These are phyloP conservation scores for Fusarium nelsonii DNA, from an alignment of 2,329 filamentous ascomycete genomes.

Conservation along the genomic window DNA sequence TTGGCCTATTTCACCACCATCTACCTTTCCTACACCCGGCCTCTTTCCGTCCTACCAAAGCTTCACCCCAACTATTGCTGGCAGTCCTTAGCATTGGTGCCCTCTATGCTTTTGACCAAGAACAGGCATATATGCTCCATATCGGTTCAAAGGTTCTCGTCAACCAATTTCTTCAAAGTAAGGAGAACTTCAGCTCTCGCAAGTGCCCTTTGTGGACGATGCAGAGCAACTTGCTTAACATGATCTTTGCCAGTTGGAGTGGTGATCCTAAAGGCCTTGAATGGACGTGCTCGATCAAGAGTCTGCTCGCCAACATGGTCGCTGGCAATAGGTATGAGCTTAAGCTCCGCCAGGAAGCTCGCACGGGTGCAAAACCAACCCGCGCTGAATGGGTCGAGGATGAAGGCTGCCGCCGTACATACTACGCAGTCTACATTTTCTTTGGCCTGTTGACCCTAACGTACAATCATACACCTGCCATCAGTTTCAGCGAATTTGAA, in stretches of 20 bases:
- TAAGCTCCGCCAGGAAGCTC: constrained; percentile 90
- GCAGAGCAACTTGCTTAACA: constrained; percentile 96
- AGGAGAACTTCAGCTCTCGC: constrained; percentile 97
- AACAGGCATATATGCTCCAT: constrained; percentile 96
- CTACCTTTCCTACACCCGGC: constrained; percentile 94
- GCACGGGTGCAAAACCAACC: constrained; percentile 79
- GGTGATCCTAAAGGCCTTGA: constrained; percentile 97
- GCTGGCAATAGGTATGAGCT: constrained; percentile 96
- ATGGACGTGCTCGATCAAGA: constrained; percentile 99
- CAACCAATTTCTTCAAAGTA: constrained; percentile 96
- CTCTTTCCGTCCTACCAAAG: constrained; percentile 84
- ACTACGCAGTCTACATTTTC: constrained; percentile 99
- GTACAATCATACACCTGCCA: constrained; percentile 97
- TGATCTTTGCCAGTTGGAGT: constrained; percentile 99
- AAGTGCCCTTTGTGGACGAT: constrained; percentile 99
- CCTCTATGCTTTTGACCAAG: constrained; percentile 95
- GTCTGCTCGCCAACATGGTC: constrained; percentile 97
- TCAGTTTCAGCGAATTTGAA: constrained; percentile 98
- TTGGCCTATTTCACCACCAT: constrained; percentile 96
- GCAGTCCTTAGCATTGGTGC: constrained; percentile 95
- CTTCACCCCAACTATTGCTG: constrained; percentile 85
- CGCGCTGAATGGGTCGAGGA: constrained; percentile 96
- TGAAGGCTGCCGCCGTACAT: constrained; percentile 94
- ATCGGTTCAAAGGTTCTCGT: constrained; percentile 98
- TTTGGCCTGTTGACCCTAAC: constrained; percentile 94